Percentiles rank a stretch among this genome's conserved stretches.
These are phyloP conservation scores for Naganishia kalamii DNA, from an alignment of 768 basidiomycete species.

Conservation along the genomic window DNA sequence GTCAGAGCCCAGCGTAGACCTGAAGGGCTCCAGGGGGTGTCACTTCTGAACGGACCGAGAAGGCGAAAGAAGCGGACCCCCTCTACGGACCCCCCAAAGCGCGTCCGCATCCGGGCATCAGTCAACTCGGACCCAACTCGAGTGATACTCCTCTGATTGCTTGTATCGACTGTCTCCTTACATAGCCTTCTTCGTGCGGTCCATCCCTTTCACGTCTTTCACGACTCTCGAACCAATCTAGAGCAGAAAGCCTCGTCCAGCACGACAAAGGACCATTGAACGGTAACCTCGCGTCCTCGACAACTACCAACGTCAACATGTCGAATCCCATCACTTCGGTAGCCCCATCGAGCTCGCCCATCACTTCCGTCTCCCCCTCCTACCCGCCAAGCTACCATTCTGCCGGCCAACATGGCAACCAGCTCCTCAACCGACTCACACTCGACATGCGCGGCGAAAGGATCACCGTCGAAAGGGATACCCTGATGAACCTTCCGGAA, in stretches of 20 bases:
- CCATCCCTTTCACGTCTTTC: too few species aligned
- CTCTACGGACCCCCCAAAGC: too few species aligned
- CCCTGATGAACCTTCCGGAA: constrained; percentile 96
- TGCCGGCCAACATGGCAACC: constrained; percentile 13
- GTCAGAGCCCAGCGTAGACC: too few species aligned
- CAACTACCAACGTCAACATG: not conserved
- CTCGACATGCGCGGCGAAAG: constrained; percentile 86
- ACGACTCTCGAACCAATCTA: too few species aligned
- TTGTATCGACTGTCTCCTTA: too few species aligned
- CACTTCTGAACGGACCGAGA: too few species aligned
- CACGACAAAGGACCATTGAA: not conserved
- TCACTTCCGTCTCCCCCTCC: constrained; percentile 43
- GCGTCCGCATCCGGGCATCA: too few species aligned
- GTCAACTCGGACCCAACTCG: too few species aligned
- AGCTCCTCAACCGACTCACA: constrained; percentile 71
- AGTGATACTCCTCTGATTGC: too few species aligned
- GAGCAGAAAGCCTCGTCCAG: not conserved
- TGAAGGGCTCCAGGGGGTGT: too few species aligned
- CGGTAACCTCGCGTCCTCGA: not conserved
- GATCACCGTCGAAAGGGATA: constrained; percentile 93
- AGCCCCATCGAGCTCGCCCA: constrained; percentile 39
- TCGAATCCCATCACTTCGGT: constrained; percentile 46
- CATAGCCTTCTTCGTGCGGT: too few species aligned
- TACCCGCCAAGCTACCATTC: constrained; percentile 32
- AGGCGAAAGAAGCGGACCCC: too few species aligned